Conservation (phyloP, 768 basidiomycete genomes). For the Mycena leptocephala region DNA sequence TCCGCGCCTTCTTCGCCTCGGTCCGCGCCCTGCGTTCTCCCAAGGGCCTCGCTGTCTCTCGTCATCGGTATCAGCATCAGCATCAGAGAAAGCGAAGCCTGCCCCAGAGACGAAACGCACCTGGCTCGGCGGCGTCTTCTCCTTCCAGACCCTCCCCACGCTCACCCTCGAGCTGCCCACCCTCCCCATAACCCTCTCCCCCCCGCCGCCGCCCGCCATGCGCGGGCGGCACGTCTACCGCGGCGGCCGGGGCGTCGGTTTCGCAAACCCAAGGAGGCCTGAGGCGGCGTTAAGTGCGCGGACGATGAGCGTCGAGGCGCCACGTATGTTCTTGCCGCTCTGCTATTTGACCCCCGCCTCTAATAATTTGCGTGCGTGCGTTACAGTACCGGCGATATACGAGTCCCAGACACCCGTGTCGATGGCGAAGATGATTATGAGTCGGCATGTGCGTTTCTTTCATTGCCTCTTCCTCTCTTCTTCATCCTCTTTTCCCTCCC, state of each 20-base stretch:
- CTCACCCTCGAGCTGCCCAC: background rate
- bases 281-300: background rate
- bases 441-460: conserved; percentile 25
- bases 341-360: no score
- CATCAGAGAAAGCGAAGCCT: background rate
- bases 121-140: background rate
- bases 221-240: background rate
- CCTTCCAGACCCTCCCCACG: background rate
- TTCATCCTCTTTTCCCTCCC: background rate
- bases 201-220: background rate
- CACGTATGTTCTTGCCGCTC: background rate
- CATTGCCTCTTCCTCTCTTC: no score
- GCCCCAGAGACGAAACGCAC: background rate
- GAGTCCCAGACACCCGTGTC: conserved; percentile 21
- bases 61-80: background rate
- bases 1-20: background rate
- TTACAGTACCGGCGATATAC: conserved; percentile 15
- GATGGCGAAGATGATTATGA: conserved; percentile 31
- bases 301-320: background rate
- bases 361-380: background rate
- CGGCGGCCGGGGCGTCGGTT: background rate
- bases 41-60: background rate
- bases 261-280: background rate
- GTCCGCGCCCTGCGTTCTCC: background rate
- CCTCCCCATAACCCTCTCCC: background rate